These are phyloP conservation scores for Prunella vulgaris DNA, from an alignment of 257 asterid species.

Conservation along the genomic window DNA sequence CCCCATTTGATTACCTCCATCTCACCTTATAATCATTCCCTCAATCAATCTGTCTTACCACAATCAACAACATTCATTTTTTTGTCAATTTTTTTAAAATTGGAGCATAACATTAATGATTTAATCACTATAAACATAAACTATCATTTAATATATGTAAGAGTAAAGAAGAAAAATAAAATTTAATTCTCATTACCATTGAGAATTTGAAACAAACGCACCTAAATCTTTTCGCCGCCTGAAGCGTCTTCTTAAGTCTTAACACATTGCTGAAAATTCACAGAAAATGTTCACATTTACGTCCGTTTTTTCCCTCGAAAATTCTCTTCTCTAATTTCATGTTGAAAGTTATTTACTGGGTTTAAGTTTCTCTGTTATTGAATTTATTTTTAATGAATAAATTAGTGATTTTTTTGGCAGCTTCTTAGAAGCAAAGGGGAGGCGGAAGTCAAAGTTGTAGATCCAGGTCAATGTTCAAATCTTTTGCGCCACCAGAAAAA, in stretches of 20 bases:
- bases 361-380: neutral
- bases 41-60: too few species aligned
- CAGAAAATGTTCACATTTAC: neutral
- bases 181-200: too few species aligned
- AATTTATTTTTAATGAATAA: neutral
- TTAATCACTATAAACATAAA: too few species aligned
- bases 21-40: too few species aligned
- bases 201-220: too few species aligned
- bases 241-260: slow-evolving; percentile 10
- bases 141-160: too few species aligned
- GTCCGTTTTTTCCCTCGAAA: slow-evolving; percentile 22
- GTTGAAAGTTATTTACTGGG: neutral
- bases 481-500: slow-evolving; percentile 43
- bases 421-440: slow-evolving; percentile 18
- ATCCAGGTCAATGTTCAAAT: slow-evolving; percentile 81
- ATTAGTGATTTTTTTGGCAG: slow-evolving; percentile 16
- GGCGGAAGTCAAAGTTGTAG: slow-evolving; percentile 29
- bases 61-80: too few species aligned
- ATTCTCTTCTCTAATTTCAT: neutral
- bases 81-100: too few species aligned
- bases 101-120: too few species aligned
- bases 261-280: neutral
- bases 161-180: too few species aligned
- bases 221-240: neutral
- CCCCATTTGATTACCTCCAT: too few species aligned